Percentiles rank a stretch among this genome's conserved stretches.
phyloP scores from a whole-genome alignment of 176 grass and related monocot genomes.

The Triticum turgidum region DNA sequence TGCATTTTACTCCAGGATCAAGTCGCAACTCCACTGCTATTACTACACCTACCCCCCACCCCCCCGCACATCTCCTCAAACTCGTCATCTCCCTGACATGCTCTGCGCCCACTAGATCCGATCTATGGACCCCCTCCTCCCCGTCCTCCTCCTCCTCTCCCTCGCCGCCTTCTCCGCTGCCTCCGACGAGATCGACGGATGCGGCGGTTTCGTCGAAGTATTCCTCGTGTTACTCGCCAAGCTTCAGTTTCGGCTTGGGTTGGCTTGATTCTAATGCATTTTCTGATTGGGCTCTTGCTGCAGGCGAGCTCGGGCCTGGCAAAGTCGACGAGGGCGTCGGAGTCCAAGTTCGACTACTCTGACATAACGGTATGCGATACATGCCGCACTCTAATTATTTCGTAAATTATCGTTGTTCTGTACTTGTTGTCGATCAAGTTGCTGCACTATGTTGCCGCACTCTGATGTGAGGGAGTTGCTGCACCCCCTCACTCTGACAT shows the following conservation, averaged over 20 bases:
- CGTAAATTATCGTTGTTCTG: background rate
- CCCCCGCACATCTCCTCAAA: conserved; percentile 19
- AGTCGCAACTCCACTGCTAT: background rate
- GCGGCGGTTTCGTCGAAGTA: conserved; percentile 93
- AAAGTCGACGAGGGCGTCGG: conserved; percentile 67
- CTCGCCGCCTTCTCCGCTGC: conserved; percentile 14
- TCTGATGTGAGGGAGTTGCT: too few relatives aligned
- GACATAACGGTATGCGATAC: conserved; percentile 63
- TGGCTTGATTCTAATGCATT: conserved; percentile 19
- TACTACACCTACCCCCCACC: background rate
- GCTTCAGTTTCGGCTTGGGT: conserved; percentile 12
- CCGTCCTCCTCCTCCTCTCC: conserved; percentile 13
- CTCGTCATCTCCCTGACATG: conserved; percentile 46
- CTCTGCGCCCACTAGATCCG: conserved; percentile 35
- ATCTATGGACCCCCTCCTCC: conserved; percentile 41
- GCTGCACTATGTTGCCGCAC: too few relatives aligned
- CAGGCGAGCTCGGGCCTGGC: conserved; percentile 78
- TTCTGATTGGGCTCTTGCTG: conserved; percentile 25
- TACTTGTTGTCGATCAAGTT: background rate
- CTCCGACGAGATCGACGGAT: conserved; percentile 84
- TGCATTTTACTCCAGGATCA: background rate
- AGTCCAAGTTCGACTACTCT: conserved; percentile 90
- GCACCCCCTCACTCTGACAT: too few relatives aligned
- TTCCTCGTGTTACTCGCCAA: background rate
- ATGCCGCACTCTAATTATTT: background rate